Percentiles rank a stretch among this genome's conserved stretches.
These are phyloP conservation scores for Agaricus blazei DNA, from an alignment of 768 basidiomycete species.

Conservation along the genomic window DNA sequence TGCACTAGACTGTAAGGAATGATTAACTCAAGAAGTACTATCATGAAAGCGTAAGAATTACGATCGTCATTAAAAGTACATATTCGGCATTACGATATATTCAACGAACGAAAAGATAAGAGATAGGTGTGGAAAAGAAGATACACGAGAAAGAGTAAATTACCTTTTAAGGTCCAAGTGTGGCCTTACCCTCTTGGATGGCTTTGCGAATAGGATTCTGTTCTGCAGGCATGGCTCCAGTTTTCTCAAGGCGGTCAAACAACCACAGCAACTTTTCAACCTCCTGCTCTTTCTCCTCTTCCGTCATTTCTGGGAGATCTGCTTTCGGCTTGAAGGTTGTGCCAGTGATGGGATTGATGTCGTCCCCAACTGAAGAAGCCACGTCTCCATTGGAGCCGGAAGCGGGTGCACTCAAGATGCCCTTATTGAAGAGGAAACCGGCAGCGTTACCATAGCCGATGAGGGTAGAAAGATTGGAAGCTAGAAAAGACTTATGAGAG, in stretches of 20 bases:
- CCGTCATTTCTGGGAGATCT: constrained; percentile 64
- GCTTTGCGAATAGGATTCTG: constrained; percentile 75
- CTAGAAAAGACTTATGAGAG: constrained; percentile 24
- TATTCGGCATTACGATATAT: constrained; percentile 7
- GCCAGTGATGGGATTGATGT: constrained; percentile 88
- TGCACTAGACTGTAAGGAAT: too few species aligned
- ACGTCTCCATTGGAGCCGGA: constrained; percentile 26
- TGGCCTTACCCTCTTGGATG: constrained; percentile 35
- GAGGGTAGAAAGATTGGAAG: constrained; percentile 65
- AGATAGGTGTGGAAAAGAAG: neutral
- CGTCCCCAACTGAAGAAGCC: constrained; percentile 28
- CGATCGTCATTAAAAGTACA: too few species aligned
- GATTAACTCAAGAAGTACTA: too few species aligned
- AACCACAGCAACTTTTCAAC: constrained; percentile 89
- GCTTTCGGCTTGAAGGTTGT: constrained; percentile 41
- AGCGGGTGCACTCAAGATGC: constrained; percentile 62
- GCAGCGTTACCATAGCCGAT: constrained; percentile 96
- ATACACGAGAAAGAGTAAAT: neutral
- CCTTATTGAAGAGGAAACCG: constrained; percentile 91
- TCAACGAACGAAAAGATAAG: neutral
- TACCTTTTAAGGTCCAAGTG: constrained; percentile 4
- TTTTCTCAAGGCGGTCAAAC: constrained; percentile 84
- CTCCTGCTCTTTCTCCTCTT: constrained; percentile 93
- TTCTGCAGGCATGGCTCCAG: constrained; percentile 57
- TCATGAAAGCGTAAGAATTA: too few species aligned